Evolutionary conservation across 805 yeast species (phyloP).

Genomic region (Metschnikowia lachancei): DNA sequence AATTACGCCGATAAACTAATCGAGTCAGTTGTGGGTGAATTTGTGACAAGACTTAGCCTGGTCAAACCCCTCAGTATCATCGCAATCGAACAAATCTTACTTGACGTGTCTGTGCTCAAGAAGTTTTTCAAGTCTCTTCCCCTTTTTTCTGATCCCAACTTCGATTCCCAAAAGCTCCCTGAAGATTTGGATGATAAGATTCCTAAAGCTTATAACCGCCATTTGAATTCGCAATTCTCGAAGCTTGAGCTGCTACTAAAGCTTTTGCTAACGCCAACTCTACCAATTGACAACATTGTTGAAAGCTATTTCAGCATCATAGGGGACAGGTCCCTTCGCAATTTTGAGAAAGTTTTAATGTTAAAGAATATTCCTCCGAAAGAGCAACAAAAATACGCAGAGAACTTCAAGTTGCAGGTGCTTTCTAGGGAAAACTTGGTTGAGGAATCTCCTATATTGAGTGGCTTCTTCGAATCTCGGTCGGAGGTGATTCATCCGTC

Average conservation of each 20-base stretch:
- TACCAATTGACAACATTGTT: conserved; percentile 62
- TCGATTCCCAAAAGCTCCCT: conserved; percentile 22
- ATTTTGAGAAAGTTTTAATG: conserved; percentile 62
- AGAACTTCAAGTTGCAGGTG: conserved; percentile 37
- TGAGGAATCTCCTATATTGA: conserved; percentile 31
- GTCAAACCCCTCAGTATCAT: conserved; percentile 65
- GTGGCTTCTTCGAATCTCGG: conserved; percentile 24
- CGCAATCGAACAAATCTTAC: conserved; percentile 64
- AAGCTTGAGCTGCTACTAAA: conserved; percentile 64
- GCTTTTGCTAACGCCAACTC: conserved; percentile 57
- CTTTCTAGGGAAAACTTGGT: conserved; percentile 26
- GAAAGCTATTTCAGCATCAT: conserved; percentile 63
- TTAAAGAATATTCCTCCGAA: conserved; percentile 52
- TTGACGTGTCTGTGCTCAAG: conserved; percentile 69
- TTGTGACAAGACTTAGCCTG: conserved; percentile 54
- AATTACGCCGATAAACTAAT: conserved; percentile 74
- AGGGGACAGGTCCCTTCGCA: conserved; percentile 59
- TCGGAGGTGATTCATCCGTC: conserved; percentile 14
- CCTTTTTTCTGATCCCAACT: conserved; percentile 38
- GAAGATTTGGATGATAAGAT: conserved; percentile 18
- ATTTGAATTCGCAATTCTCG: conserved; percentile 41
- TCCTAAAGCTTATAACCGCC: conserved; percentile 37
- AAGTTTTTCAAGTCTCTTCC: conserved; percentile 49
- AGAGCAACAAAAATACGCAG: conserved; percentile 33
- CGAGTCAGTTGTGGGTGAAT: conserved; percentile 57